Evolutionary conservation across 129 eudicot genomes (phyloP), one percentile per base, ranked within the genome.

Genomic region (Pseudognaphalium luteoalbum): DNA sequence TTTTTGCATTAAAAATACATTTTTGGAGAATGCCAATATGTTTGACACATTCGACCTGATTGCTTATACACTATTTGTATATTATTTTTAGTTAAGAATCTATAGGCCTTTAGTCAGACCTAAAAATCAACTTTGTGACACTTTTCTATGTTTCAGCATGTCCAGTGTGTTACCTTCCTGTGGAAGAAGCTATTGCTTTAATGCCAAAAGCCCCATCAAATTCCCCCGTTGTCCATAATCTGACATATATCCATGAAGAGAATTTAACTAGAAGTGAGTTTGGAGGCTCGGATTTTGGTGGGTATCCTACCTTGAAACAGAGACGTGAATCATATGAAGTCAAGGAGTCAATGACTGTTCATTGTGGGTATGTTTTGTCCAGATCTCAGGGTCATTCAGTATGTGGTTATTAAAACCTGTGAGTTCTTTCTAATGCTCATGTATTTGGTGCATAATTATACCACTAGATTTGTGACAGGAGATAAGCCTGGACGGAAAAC

Each of bases 281-380:
- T 84, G 98, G 98, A 73, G 98, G 98, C 68, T 93, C 98, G 63
- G 88, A 80, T 41, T 93, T 93, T 28, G 97, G 98, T 51, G 98
- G 98, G 77, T 93, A 88, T 81, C 96, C 98, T 61, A 90, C 97
- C 30, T 75, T 93, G 57, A 60, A 74, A 65, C 93, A 88, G 82
- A 90, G 98, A 82, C 76, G 57, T 74, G 91, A 90, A 80, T 88
- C 98, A 54, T 93, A 86, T 85, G 86, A 93, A 60, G 68, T 93
- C 59, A 87, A 86, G 75, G 97, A 93, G 86, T 87, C 97, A 25
- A 88, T 93, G 98, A 77, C 65, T 30, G 88, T 93, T 83, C 97
- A 90, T 29, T 93, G 98, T 70, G 98, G 98, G 97, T 93, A 93
- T 32, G 88, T 68, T 70, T 28, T 67, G 54, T 57, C 41, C 29